Evolutionary conservation across 306 rosid species (phyloP), one percentile per base, ranked within the genome.

Genomic region (Malus fusca): DNA sequence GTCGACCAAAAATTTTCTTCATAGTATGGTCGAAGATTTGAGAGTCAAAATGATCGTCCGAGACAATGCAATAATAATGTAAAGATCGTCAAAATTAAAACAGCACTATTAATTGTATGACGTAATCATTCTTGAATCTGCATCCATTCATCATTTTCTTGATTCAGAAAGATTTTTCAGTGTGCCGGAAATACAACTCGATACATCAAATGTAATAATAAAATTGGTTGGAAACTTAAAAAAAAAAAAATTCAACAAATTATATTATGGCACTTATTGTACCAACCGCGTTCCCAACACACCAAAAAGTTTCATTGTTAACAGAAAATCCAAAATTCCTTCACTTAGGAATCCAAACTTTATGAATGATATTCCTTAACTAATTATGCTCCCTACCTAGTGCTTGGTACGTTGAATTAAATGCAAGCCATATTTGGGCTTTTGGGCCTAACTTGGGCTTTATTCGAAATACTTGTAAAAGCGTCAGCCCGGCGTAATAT

Each of bases 251-350:
- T 37, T 37, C 42, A 37, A 37, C 42, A 6, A 37, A 37, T 37
- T 37, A 37, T 7, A 37, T 37, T 37, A 37, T 7, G 10, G 7
- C 0, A 7, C 10, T 37, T 0, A 7, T 7, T 33, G 8, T 35
- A 35, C 40, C 0, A 37, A 1, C 9, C 42, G 0, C 0, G 0
- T 37, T 37, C 9, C 42, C 2, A 37, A 2, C 42, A 37, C 2
- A 7, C 2, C 8, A 2, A 8, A 37, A 37, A 6, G 2, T 6
- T 35, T 22, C 53, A 30, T 4, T 75, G 21, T 22, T 30, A 37
- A 21, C 52, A 22, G 1, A 22, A 12, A 35, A 66, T 23, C 69
- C 69, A 9, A 61, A 75, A 75, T 22, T 11, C 56, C 59, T 11
- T 23, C 25, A 37, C 14, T 37, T 6, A 23, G 42, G 21, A 30